These are phyloP conservation scores for Suillus ampliporus DNA, from an alignment of 768 basidiomycete genomes.

Conservation along the genomic window DNA sequence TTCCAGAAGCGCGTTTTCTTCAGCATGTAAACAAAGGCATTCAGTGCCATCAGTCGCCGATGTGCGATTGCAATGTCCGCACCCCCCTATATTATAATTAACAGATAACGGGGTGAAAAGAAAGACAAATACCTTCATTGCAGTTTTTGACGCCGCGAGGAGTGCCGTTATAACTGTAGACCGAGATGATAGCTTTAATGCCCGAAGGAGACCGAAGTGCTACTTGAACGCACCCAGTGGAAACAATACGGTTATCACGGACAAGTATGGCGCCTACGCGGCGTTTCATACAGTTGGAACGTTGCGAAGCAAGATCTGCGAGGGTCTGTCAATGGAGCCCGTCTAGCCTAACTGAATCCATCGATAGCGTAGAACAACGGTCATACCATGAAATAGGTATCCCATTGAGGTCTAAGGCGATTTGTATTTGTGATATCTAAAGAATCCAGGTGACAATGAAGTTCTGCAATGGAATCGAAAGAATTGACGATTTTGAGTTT, in stretches of 20 bases:
- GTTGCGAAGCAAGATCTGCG: constrained; percentile 85
- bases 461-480: constrained; percentile 56
- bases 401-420: constrained; percentile 89
- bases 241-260: constrained; percentile 76
- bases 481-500: constrained; percentile 68
- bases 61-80: constrained; percentile 73
- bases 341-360: constrained; percentile 13
- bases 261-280: constrained; percentile 95
- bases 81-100: constrained; percentile 85
- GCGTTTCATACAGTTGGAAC: constrained; percentile 97
- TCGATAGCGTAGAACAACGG: constrained; percentile 1
- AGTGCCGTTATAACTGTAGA: constrained; percentile 89
- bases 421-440: constrained; percentile 74
- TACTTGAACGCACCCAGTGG: constrained; percentile 65
- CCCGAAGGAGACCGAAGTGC: constrained; percentile 1
- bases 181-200: constrained; percentile 10
- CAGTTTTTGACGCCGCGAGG: constrained; percentile 91
- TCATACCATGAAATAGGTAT: constrained; percentile 94
- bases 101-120: constrained; percentile 33
- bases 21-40: constrained; percentile 95
- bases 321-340: constrained; percentile 71
- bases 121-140: constrained; percentile 40
- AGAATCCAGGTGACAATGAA: constrained; percentile 68
- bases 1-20: constrained; percentile 96
- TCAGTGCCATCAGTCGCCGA: constrained; percentile 58